Evolutionary conservation across 1,284 basidiomycete species (phyloP).

Genomic region (Marasmius fiardii): DNA sequence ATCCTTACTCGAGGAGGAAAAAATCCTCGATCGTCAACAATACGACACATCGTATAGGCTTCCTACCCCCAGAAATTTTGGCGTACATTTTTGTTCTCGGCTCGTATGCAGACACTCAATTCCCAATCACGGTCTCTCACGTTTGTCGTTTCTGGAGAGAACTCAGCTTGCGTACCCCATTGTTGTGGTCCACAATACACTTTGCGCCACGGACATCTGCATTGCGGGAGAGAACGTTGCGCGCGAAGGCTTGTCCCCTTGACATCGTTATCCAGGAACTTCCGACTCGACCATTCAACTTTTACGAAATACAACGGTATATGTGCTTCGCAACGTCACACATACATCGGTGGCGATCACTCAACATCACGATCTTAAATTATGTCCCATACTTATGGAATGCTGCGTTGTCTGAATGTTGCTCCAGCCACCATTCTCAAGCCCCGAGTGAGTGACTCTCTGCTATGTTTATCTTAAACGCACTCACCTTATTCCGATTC

Average conservation of each 20-base stretch:
- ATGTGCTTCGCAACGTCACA: conserved; percentile 53
- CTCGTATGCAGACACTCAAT: conserved; percentile 48
- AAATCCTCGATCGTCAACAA: not conserved
- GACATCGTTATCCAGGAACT: conserved; percentile 41
- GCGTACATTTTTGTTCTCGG: conserved; percentile 58
- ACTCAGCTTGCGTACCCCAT: conserved; percentile 51
- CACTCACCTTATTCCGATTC: not conserved
- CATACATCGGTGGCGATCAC: conserved; percentile 54
- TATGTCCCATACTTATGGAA: conserved; percentile 65
- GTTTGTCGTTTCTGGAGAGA: conserved; percentile 61
- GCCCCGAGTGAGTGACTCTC: conserved; percentile 26
- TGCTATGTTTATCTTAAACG: not conserved
- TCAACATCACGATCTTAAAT: conserved; percentile 51
- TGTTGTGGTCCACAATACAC: conserved; percentile 56
- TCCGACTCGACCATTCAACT: conserved; percentile 26
- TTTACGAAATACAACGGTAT: conserved; percentile 50
- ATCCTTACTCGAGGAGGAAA: not conserved
- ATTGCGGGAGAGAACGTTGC: conserved; percentile 57
- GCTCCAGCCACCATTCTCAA: conserved; percentile 32
- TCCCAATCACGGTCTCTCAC: conserved; percentile 59
- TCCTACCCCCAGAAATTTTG: conserved; percentile 59
- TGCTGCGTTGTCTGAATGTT: conserved; percentile 50
- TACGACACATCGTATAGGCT: conserved; percentile 42
- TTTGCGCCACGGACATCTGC: conserved; percentile 39
- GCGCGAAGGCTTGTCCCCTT: conserved; percentile 54